A percentile compares a stretch with the other conserved stretches of the same genome.
Conservation (phyloP, 768 basidiomycete genomes). For the Leccinum broughii region DNA sequence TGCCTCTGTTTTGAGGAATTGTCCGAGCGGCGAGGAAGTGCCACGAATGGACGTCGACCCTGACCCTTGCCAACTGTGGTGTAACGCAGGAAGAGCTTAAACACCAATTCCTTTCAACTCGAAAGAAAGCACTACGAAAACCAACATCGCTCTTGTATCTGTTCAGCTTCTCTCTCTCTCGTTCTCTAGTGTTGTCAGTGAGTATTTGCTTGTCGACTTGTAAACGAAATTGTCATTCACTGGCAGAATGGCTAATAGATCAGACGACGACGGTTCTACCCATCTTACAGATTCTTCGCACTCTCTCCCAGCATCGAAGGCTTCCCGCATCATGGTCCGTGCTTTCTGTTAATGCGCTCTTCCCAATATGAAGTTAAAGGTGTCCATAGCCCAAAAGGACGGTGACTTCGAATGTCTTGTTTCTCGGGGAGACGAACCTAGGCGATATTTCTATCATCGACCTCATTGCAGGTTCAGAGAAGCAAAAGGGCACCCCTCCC, state of each 20-base stretch:
- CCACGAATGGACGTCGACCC: neutral
- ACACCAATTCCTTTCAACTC: neutral
- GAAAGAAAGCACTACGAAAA: neutral
- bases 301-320: constrained; percentile 16
- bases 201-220: constrained; percentile 4
- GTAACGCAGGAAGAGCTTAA: constrained; percentile 3
- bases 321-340: constrained; percentile 15
- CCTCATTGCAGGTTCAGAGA: constrained; percentile 14
- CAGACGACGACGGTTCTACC: constrained; percentile 12
- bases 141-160: neutral
- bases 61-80: neutral
- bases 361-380: constrained; percentile 7
- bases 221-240: constrained; percentile 1
- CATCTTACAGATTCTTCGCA: constrained; percentile 9
- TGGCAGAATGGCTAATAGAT: constrained; percentile 18
- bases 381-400: constrained; percentile 9
- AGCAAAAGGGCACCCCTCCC: neutral
- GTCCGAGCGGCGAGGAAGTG: neutral
- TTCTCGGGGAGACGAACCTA: constrained; percentile 24
- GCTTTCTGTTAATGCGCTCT: neutral
- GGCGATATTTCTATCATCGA: constrained; percentile 22
- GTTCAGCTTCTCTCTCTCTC: neutral
- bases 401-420: constrained; percentile 16
- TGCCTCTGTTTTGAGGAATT: constrained; percentile 12
- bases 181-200: constrained; percentile 6